These are phyloP conservation scores for Rhodotorula sp. DNA, from an alignment of 1,284 basidiomycete species.

Conservation along the genomic window DNA sequence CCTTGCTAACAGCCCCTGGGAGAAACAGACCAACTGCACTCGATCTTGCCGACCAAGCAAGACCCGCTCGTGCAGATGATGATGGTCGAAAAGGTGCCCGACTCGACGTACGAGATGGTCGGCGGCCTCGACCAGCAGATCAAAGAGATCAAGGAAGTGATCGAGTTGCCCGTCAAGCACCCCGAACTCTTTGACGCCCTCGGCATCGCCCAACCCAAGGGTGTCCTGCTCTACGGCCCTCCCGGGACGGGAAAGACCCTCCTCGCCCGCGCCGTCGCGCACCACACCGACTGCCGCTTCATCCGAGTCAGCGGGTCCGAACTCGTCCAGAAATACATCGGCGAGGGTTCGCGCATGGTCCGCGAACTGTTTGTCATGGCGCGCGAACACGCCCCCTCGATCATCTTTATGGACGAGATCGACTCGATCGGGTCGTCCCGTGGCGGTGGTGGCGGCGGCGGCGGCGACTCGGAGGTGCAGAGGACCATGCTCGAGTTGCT, in stretches of 20 bases:
- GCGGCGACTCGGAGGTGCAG: constrained; percentile 95
- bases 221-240: constrained; percentile 89
- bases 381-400: constrained; percentile 93
- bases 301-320: constrained; percentile 94
- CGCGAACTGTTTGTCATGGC: constrained; percentile 99
- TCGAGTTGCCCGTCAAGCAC: constrained; percentile 96
- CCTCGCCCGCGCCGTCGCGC: constrained; percentile 95
- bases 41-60: constrained; percentile 90
- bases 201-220: constrained; percentile 94
- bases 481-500: constrained; percentile 95
- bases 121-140: constrained; percentile 97
- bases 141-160: constrained; percentile 99
- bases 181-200: constrained; percentile 95
- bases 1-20: no score
- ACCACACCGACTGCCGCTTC: constrained; percentile 97
- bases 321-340: constrained; percentile 98
- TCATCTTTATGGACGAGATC: constrained; percentile 97
- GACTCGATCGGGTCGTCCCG: constrained; percentile 94
- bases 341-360: constrained; percentile 87
- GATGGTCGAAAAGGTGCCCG: constrained; percentile 99
- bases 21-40: constrained; percentile 60
- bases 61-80: constrained; percentile 93
- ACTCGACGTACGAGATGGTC: constrained; percentile 99
- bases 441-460: constrained; percentile 73
- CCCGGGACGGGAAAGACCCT: constrained; percentile 99